phyloP scores from a whole-genome alignment of 768 basidiomycete species.

The Boletus reticulatus region DNA sequence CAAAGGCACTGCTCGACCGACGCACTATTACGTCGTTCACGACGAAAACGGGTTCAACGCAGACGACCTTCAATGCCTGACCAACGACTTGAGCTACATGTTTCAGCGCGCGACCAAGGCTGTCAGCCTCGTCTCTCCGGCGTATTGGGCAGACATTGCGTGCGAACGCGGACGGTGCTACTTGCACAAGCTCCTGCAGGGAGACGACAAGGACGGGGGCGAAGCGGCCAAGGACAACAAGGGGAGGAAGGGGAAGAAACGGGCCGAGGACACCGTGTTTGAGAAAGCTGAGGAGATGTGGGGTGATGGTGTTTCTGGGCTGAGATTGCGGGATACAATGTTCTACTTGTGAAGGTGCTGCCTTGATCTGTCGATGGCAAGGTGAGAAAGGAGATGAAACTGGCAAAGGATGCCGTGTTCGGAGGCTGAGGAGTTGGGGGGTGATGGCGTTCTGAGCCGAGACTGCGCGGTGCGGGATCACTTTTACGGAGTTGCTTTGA shows the following conservation, averaged over 20 bases:
- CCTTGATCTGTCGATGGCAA: neutral
- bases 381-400: too few relatives aligned
- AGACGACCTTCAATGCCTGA: conserved; percentile 49
- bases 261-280: conserved; percentile 47
- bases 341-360: conserved; percentile 49
- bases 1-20: conserved; percentile 45
- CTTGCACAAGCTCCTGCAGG: conserved; percentile 42
- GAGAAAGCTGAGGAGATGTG: conserved; percentile 53
- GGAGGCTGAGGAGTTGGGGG: too few relatives aligned
- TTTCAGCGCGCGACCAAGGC: conserved; percentile 58
- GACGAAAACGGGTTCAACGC: conserved; percentile 51
- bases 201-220: conserved; percentile 9
- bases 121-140: conserved; percentile 36
- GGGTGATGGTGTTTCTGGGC: conserved; percentile 52
- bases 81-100: conserved; percentile 52
- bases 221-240: conserved; percentile 24
- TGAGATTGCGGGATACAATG: conserved; percentile 61
- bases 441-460: too few relatives aligned
- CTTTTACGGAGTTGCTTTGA: too few relatives aligned
- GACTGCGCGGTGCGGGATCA: too few relatives aligned
- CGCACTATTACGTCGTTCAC: conserved; percentile 55
- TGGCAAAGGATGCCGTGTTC: too few relatives aligned
- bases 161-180: conserved; percentile 57
- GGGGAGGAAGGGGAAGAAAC: conserved; percentile 31
- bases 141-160: conserved; percentile 45